These are phyloP conservation scores for Hondaea fermentalgiana DNA, from an alignment of 108 stramenopile species.

Conservation along the genomic window DNA sequence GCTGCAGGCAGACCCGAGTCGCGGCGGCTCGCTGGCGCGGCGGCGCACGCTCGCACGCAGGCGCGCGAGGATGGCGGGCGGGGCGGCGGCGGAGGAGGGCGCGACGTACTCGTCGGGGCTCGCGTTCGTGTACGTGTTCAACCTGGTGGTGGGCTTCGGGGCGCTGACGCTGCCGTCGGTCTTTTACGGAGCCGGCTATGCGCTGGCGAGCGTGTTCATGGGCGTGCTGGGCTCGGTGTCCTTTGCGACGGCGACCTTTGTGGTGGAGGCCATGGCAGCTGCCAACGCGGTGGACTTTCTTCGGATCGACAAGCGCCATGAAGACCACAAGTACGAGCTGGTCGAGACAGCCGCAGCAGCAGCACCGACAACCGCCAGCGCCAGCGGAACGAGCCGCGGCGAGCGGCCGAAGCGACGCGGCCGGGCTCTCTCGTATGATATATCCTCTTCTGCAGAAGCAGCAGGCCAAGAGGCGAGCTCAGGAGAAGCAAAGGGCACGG, in stretches of 20 bases:
- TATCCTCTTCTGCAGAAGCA: no score
- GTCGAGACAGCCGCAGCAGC: background rate
- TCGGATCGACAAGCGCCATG: background rate
- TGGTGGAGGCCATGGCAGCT: background rate
- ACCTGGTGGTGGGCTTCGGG: conserved; percentile 5
- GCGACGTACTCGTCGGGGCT: background rate
- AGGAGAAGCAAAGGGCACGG: background rate
- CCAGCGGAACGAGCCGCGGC: background rate
- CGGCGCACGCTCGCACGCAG: no score
- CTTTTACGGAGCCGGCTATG: background rate
- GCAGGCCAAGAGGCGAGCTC: no score
- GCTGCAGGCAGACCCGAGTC: no score
- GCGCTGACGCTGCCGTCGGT: conserved; percentile 14
- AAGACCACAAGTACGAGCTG: background rate
- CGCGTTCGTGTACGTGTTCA: conserved; percentile 12
- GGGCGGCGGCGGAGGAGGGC: background rate
- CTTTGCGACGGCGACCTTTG: background rate
- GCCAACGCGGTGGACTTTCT: background rate
- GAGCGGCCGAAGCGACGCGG: no score
- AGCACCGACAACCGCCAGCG: background rate
- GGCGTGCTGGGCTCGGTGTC: background rate
- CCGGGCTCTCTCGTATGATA: no score
- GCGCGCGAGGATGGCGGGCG: background rate
- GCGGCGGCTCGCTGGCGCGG: no score
- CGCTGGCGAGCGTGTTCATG: background rate